Evolutionary conservation across 345 rosid species (phyloP), one percentile per base, ranked within the genome.

Genomic region (Hevea brasiliensis): DNA sequence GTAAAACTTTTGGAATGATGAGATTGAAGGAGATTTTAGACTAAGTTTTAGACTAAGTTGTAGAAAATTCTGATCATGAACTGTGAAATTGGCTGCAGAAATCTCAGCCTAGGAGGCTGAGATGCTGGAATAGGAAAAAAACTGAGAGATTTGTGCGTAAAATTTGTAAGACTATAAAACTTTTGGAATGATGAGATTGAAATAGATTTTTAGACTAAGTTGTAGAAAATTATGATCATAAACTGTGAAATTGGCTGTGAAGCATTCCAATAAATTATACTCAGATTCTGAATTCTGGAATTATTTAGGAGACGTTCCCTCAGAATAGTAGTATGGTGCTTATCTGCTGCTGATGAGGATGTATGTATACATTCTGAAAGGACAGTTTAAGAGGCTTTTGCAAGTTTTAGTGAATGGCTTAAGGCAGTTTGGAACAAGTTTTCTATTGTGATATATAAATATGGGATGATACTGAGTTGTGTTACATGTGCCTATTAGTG

Each of bases 21-120:
- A 4, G 6, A n/a, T 60, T 7, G 14, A 40, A n/a, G 65, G 64
- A 27, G 45, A 65, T 56, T 44, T n/a, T 42, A 42, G n/a, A n/a
- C n/a, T n/a, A 27, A 6, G n/a, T 44, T n/a, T 42, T 27, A 14
- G 18, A 6, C n/a, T 42, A 20, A 55, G 27, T 40, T 44, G 10
- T 11, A 17, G 48, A 72, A 73, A 8, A 7, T 65, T 73, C 57
- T 42, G 53, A 41, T 73, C 64, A 45, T 55, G 57, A 54, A 55
- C 15, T 64, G 10, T 10, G 45, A 54, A 45, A 54, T 20, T 54
- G 23, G 11, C 45, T n/a, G n/a, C n/a, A n/a, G n/a, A n/a, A n/a
- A n/a, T n/a, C 4, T 32, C 37, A 32, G 37, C 37, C 2, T 32
- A 4, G 4, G 37, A 32, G 37, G 37, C 37, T 32, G 37, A 4